These are phyloP conservation scores for Verruconis gallopava DNA, from an alignment of 2,329 filamentous ascomycete species.

Conservation along the genomic window DNA sequence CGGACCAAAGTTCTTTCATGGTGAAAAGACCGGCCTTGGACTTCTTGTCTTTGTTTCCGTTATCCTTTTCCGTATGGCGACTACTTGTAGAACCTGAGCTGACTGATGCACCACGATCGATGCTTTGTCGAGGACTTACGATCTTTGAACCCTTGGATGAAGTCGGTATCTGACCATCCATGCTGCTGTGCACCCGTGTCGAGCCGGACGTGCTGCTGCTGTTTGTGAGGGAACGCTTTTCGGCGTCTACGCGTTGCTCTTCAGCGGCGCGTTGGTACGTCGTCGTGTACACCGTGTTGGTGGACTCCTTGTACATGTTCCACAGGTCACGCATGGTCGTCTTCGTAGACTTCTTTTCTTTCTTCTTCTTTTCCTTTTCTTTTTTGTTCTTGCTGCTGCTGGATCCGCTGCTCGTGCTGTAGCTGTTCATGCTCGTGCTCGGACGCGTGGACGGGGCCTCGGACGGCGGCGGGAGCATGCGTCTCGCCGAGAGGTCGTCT, in stretches of 20 bases:
- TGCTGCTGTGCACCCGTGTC: too few relatives aligned
- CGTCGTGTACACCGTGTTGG: conserved; percentile 2
- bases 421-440: conserved; percentile 3
- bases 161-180: too few relatives aligned
- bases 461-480: too few relatives aligned
- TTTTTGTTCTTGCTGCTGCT: neutral
- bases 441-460: too few relatives aligned
- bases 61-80: too few relatives aligned
- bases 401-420: too few relatives aligned
- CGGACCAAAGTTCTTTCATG: conserved; percentile 2
- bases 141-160: too few relatives aligned
- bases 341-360: conserved; percentile 1
- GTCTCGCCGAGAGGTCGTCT: neutral
- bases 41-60: conserved; percentile 4
- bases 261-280: conserved; percentile 2
- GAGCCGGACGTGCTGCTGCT: too few relatives aligned
- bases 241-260: conserved; percentile 3
- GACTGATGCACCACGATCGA: too few relatives aligned
- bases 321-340: conserved; percentile 4
- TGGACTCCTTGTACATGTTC: conserved; percentile 6
- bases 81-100: too few relatives aligned
- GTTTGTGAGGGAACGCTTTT: too few relatives aligned
- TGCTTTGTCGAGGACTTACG: too few relatives aligned
- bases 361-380: conserved; percentile 6
- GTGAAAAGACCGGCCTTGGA: conserved; percentile 1